These are phyloP conservation scores for Micromonas pusilla DNA, from an alignment of 139 green algal genomes.

Conservation along the genomic window DNA sequence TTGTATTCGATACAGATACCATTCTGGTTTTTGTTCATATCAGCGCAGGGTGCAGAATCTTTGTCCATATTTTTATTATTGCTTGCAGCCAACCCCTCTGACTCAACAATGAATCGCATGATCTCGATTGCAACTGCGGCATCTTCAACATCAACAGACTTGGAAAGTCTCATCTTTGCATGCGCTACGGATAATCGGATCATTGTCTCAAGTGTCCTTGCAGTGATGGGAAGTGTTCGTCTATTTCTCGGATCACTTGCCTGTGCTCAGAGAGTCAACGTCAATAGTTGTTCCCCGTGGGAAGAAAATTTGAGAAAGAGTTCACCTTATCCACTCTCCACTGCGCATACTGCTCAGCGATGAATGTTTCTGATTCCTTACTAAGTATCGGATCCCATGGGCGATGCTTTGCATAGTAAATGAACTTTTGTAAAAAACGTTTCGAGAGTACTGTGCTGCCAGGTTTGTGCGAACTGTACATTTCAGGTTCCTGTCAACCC, in stretches of 20 bases:
- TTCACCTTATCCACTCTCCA: background rate
- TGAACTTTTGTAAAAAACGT: slow-evolving; percentile 4
- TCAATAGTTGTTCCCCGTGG: background rate
- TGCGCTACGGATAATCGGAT: slow-evolving; percentile 91
- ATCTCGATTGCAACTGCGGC: slow-evolving; percentile 17
- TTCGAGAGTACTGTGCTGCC: background rate
- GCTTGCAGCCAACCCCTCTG: background rate
- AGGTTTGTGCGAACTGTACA: background rate
- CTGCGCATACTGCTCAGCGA: slow-evolving; percentile 12
- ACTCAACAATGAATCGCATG: slow-evolving; percentile 8
- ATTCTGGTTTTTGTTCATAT: background rate
- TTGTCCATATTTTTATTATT: background rate
- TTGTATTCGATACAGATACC: background rate
- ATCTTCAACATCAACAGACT: slow-evolving; percentile 12
- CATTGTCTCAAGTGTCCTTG: slow-evolving; percentile 87
- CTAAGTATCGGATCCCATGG: background rate
- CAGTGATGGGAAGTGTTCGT: slow-evolving; percentile 58
- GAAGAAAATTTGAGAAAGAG: background rate
- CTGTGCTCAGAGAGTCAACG: slow-evolving; percentile 7
- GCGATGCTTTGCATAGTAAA: slow-evolving; percentile 6
- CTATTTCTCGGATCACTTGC: background rate
- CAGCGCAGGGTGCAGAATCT: too few species aligned
- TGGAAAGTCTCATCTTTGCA: slow-evolving; percentile 67
- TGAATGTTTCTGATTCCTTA: background rate
- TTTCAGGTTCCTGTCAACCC: background rate